Conservation (phyloP, 148 eudicot species). For the Vaccinium macrocarpon region DNA sequence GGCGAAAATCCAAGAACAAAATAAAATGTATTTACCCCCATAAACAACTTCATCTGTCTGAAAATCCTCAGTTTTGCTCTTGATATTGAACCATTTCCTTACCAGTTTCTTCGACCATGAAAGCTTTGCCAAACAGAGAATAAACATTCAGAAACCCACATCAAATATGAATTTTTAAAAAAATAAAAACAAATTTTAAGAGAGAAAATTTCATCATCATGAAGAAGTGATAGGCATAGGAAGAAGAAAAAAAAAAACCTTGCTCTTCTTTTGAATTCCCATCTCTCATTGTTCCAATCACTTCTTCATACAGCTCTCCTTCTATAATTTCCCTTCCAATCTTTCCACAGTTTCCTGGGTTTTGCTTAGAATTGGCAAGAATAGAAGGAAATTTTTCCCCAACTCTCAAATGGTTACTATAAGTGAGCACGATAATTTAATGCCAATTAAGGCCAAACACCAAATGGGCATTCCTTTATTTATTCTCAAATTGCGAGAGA, state of each 20-base stretch:
- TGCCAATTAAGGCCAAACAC: background rate
- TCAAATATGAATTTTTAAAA: background rate
- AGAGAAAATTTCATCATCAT: background rate
- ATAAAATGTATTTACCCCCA: conserved; percentile 47
- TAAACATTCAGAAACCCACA: conserved; percentile 17
- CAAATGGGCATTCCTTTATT: background rate
- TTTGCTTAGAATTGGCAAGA: conserved; percentile 1
- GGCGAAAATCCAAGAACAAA: background rate
- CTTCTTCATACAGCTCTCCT: conserved; percentile 57
- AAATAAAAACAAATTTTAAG: background rate
- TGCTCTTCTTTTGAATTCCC: conserved; percentile 78
- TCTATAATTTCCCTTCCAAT: conserved; percentile 7
- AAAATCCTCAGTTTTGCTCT: conserved; percentile 67
- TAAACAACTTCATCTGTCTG: conserved; percentile 67
- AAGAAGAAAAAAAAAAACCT: conserved; percentile 47
- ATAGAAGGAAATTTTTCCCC: background rate
- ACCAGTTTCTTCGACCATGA: conserved; percentile 88
- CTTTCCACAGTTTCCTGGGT: conserved; percentile 8
- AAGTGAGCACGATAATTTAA: conserved; percentile 3
- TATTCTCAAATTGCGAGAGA: background rate
- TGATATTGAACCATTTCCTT: conserved; percentile 85
- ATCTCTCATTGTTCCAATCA: conserved; percentile 78
- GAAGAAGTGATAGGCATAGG: background rate
- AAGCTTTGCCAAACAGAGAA: conserved; percentile 46
- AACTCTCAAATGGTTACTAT: background rate